Conservation (phyloP, 768 basidiomycete genomes). For the Lyophyllum shimeji region DNA sequence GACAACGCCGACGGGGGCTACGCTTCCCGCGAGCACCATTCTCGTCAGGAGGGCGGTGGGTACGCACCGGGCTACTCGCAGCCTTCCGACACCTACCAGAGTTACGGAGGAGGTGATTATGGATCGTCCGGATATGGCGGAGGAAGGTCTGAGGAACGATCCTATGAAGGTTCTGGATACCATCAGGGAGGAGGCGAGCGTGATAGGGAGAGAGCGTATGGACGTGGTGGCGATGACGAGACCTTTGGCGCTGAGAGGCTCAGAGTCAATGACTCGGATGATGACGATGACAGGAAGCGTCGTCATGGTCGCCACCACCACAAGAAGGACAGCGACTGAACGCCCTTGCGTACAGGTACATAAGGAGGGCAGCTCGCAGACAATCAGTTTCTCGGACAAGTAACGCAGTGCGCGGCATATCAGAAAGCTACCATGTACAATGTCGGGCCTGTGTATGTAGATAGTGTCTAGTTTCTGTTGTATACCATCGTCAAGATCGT, state of each 20-base stretch:
- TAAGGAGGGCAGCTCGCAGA: background rate
- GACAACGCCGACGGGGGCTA: slow-evolving; percentile 2
- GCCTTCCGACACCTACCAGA: slow-evolving; percentile 14
- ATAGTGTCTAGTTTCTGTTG: background rate
- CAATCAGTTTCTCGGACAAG: slow-evolving; percentile 4
- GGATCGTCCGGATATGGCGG: slow-evolving; percentile 17
- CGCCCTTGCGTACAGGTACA: background rate
- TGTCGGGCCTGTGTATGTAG: background rate
- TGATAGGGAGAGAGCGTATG: slow-evolving; percentile 10
- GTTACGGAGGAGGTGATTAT: slow-evolving; percentile 18
- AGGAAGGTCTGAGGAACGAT: slow-evolving; percentile 14
- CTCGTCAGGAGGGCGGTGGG: slow-evolving; percentile 17
- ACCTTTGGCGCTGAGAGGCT: slow-evolving; percentile 56
- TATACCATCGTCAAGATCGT: background rate
- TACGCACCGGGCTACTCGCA: slow-evolving; percentile 17
- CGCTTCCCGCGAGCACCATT: slow-evolving; percentile 1
- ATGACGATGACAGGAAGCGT: slow-evolving; percentile 21
- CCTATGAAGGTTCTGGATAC: slow-evolving; percentile 11
- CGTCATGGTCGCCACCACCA: slow-evolving; percentile 11
- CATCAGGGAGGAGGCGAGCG: slow-evolving; percentile 4
- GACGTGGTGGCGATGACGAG: slow-evolving; percentile 29
- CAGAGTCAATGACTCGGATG: slow-evolving; percentile 38
- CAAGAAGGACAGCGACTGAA: slow-evolving; percentile 18
- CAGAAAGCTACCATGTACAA: background rate
- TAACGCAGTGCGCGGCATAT: background rate